Evolutionary conservation across 345 rosid species (phyloP).

Genomic region (Lepidium africanum): DNA sequence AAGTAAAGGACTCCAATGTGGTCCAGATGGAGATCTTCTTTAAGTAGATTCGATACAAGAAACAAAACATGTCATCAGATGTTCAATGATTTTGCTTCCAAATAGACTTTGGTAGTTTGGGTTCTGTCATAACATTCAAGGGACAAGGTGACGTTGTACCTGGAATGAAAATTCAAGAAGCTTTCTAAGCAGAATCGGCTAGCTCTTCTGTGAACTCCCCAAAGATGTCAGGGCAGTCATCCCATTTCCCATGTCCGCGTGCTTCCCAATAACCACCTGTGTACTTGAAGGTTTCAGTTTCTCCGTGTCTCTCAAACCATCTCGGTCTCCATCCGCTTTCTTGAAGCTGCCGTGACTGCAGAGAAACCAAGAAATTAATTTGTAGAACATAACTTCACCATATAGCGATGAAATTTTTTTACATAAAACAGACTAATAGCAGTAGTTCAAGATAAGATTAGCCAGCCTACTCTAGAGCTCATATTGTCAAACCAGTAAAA

Average conservation of each 20-base stretch:
- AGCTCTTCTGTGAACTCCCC: conserved; percentile 60
- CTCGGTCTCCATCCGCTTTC: conserved; percentile 92
- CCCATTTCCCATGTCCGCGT: conserved; percentile 59
- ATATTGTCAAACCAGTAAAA: not conserved
- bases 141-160: not conserved
- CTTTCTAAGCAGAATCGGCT: conserved; percentile 29
- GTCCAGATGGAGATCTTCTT: not conserved
- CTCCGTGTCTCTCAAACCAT: conserved; percentile 67
- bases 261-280: conserved; percentile 94
- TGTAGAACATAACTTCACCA: not conserved
- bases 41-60: not conserved
- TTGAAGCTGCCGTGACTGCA: conserved; percentile 81
- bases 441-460: not conserved
- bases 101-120: not conserved
- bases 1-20: not conserved
- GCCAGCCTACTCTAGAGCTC: not conserved
- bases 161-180: not conserved
- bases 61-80: not conserved
- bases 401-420: not conserved
- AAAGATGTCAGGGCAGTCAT: conserved; percentile 71
- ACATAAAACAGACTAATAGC: not conserved
- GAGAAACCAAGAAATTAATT: not conserved
- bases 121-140: not conserved
- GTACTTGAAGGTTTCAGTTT: conserved; percentile 60
- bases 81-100: not conserved